Base-by-base conservation (phyloP, 1,284 basidiomycete species). In the Melampsora abietis-canadensis region DNA sequence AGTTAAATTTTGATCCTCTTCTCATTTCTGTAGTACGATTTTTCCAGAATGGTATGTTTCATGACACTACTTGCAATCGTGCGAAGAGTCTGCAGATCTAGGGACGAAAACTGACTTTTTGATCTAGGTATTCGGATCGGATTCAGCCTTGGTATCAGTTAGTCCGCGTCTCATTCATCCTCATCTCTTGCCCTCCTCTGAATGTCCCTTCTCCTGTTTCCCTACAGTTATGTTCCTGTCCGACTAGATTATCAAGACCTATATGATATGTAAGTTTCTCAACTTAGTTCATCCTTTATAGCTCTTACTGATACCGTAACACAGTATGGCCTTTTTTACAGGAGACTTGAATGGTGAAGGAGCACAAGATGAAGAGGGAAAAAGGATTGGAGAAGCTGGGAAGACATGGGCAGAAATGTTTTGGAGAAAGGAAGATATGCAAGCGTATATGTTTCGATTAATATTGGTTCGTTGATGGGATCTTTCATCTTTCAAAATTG, bases 381-480 rank as follows among this genome's bases (percentile, higher is more conserved):
- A 81, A 76, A 77, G 80, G 76, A 84, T 84, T 48, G 84, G 83
- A 6, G 74, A 78, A 40, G 78, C 82, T 31, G 84, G 81, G 0
- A 77, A 78, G 40, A 75, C 81, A 14, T 83, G 83, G 77, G 79
- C 81, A n/a, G 59, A 80, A 44, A 76, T 78, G 54, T 80, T 79
- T 77, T 84, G 83, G 83, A 77, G 84, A 67, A 82, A 76, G 76
- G 78, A 80, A 30, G 84, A 84, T 78, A 84, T 84, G 83, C 82
- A 83, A 76, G 81, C 82, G 1, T 74, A 74, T 60, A 44, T 74
- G 48, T 74, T 66, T 40, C 40, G 63, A 30, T 40, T 74, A 19
- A 54, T 74, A 24, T 47, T 74, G 37, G 72, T 74, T n/a, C 14
- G 65, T 67, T 15, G 47, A 37, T 24, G 4, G n/a, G 14, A 44